Evolutionary conservation across 192 early-diverging fungal species (phyloP), one percentile per base, ranked within the genome.

Genomic region (Coemansia sp.): DNA sequence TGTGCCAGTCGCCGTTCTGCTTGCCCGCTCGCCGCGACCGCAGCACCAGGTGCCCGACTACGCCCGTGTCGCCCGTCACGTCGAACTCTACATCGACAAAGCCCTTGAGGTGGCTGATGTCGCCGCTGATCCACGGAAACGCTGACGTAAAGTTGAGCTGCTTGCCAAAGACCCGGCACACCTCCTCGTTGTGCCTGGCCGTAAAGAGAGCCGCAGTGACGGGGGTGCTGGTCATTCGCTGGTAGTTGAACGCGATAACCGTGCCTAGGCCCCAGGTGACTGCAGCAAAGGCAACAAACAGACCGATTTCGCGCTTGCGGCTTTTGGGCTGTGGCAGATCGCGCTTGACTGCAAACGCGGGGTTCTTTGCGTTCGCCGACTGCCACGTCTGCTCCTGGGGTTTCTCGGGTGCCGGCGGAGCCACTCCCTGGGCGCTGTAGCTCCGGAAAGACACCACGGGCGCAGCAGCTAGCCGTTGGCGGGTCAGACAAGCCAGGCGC

Each of bases 71-170:
- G 53, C 72, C 72, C 4, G 54, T 49, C 7, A 75, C 72, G 22
- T 60, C 56, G 49, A 75, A 75, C 37, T 64, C 60, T 13, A 64
- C 46, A 19, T 75, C 72, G 13, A 75, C 65, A 48, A 64, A 57
- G 14, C 72, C 72, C 60, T 75, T 67, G 14, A 75, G 50, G 30
- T 75, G 61, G 49, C 61, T 75, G 50, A 68, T 65, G 21, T 63
- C 56, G 45, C 72, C 72, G 46, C 60, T 68, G 50, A 75, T 75
- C 72, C 72, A 75, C 34, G 72, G 64, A 37, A 67, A 75, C 42
- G 60, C 27, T 21, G 62, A 66, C 22, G 60, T 54, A 47, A 68
- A 75, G 53, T 60, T 64, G 31, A 75, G 65, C 49, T 75, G 60
- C 32, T 31, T 9, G 5, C 72, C 72, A 22, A 75, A 43, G 48